These are phyloP conservation scores for Chlorella sp. DNA, from an alignment of 139 green algal species.

Conservation along the genomic window DNA sequence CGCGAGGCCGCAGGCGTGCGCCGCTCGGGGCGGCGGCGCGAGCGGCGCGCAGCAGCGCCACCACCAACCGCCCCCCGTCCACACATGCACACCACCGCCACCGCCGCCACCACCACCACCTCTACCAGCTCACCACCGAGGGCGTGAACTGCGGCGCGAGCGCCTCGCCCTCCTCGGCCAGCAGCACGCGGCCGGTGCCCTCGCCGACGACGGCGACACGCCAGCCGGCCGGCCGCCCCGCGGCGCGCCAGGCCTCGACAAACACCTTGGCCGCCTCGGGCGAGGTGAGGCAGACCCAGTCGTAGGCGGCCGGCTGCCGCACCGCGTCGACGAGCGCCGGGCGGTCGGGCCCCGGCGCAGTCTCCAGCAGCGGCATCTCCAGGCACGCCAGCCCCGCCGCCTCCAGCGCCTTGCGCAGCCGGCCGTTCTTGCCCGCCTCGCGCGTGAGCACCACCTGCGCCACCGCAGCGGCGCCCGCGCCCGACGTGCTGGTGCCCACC, in stretches of 20 bases:
- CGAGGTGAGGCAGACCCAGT: slow-evolving; percentile 87
- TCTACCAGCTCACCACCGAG: slow-evolving; percentile 30
- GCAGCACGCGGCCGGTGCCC: slow-evolving; percentile 70
- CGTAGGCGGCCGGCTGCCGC: slow-evolving; percentile 34
- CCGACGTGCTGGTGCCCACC: no score
- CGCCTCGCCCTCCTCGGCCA: slow-evolving; percentile 22
- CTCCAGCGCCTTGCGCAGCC: slow-evolving; percentile 57
- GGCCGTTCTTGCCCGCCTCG: slow-evolving; percentile 87
- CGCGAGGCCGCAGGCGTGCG: no score
- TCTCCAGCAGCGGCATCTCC: slow-evolving; percentile 86
- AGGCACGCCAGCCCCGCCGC: slow-evolving; percentile 52
- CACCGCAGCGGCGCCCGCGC: not conserved
- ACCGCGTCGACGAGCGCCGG: slow-evolving; percentile 44
- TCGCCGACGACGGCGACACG: slow-evolving; percentile 76
- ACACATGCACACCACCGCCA: no score
- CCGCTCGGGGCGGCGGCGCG: no score
- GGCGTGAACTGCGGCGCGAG: slow-evolving; percentile 33
- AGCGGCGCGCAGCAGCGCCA: no score
- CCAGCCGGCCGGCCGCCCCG: slow-evolving; percentile 56
- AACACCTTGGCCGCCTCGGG: slow-evolving; percentile 87
- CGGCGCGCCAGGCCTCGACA: slow-evolving; percentile 75
- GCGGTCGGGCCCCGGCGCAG: slow-evolving; percentile 69
- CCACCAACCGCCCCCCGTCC: no score
- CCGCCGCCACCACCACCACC: no score
- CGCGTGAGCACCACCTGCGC: slow-evolving; percentile 81